Conservation (phyloP, 768 basidiomycete species). For the Suillus paluster region DNA sequence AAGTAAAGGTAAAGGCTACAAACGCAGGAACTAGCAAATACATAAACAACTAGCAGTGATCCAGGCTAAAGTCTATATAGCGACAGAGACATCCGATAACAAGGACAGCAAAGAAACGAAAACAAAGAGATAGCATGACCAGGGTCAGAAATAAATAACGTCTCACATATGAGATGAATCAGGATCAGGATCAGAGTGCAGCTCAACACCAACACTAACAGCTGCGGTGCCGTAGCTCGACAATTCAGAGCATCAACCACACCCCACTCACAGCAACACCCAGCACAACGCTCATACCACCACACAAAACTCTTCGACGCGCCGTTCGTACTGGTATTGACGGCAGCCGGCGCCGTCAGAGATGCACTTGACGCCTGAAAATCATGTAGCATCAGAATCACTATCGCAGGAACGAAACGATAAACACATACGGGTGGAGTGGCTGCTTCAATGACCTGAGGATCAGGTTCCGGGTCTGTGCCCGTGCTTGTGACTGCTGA, state of each 20-base stretch:
- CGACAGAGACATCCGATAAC: not conserved
- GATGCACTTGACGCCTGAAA: not conserved
- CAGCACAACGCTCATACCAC: conserved; percentile 12
- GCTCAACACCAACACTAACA: not conserved
- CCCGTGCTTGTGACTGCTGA: not conserved
- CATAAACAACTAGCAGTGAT: not conserved
- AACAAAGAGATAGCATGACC: not conserved
- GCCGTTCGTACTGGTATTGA: conserved; percentile 14
- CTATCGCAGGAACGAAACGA: no score
- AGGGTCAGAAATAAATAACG: not conserved
- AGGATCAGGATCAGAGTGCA: not conserved
- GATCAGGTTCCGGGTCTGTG: not conserved
- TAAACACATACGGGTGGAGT: not conserved
- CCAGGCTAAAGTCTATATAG: not conserved
- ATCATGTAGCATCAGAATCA: not conserved
- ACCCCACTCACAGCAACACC: conserved; percentile 2
- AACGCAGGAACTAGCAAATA: not conserved
- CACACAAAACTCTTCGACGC: conserved; percentile 15
- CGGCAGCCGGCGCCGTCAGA: not conserved
- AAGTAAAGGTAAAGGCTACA: not conserved
- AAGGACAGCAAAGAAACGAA: not conserved
- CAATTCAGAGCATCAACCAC: not conserved
- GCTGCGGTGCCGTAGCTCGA: not conserved
- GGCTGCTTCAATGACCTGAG: not conserved
- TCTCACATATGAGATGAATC: not conserved